A percentile compares a stretch with the other conserved stretches of the same genome.
Evolutionary conservation across 345 rosid genomes (phyloP).

Genomic region (Cardamine occulta): DNA sequence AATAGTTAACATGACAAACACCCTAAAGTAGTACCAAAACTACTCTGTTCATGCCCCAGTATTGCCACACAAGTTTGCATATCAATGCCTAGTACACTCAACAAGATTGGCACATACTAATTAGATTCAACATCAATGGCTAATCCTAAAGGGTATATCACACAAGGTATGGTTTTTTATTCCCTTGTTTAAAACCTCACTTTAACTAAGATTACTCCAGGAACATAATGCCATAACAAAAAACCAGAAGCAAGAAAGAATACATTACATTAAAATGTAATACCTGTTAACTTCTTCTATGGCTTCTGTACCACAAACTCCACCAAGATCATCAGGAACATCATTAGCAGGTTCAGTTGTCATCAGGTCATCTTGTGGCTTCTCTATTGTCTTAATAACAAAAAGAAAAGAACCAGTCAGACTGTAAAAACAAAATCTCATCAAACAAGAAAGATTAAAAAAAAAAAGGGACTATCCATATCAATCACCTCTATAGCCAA

Average conservation of each 20-base stretch:
- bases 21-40: background rate
- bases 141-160: background rate
- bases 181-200: background rate
- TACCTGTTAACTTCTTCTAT: conserved; percentile 48
- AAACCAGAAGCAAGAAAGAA: background rate
- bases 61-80: conserved; percentile 7
- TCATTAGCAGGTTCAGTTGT: conserved; percentile 13
- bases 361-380: conserved; percentile 28
- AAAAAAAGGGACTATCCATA: conserved; percentile 34
- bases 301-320: conserved; percentile 39
- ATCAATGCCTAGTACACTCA: background rate
- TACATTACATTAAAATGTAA: background rate
- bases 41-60: background rate
- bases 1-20: background rate
- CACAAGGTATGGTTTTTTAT: background rate
- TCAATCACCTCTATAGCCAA: conserved; percentile 43
- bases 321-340: conserved; percentile 42
- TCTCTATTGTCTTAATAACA: conserved; percentile 39
- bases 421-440: conserved; percentile 15
- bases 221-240: background rate
- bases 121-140: background rate
- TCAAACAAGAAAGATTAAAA: conserved; percentile 29
- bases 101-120: conserved; percentile 8
- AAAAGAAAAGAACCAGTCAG: conserved; percentile 32
- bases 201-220: background rate